phyloP scores from a whole-genome alignment of 1,139 yeast species.

The Pichia sp. region DNA sequence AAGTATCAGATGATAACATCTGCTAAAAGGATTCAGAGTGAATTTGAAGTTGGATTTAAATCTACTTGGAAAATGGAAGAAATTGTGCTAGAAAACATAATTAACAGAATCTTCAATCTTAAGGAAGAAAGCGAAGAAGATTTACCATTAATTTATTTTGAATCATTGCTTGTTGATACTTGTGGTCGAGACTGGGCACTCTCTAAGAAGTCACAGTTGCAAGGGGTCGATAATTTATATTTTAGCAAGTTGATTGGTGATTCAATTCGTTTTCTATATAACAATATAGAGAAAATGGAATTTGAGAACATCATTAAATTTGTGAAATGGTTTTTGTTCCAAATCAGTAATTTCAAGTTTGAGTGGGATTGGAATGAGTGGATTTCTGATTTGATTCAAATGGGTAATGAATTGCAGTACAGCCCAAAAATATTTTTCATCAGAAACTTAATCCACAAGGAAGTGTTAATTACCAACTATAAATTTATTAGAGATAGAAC shows the following conservation, averaged over 20 bases:
- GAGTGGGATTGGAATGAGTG: conserved; percentile 99
- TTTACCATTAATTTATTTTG: conserved; percentile 73
- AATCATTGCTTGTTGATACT: conserved; percentile 80
- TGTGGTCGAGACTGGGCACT: conserved; percentile 46
- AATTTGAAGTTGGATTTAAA: conserved; percentile 31
- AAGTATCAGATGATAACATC: conserved; percentile 24
- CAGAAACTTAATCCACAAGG: conserved; percentile 73
- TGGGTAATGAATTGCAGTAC: conserved; percentile 31
- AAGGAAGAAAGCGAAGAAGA: conserved; percentile 59
- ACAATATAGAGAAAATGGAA: conserved; percentile 59
- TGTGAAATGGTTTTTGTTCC: conserved; percentile 90
- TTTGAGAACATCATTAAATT: conserved; percentile 67
- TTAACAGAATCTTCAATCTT: conserved; percentile 70
- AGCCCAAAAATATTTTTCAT: conserved; percentile 76
- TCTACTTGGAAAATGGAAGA: conserved; percentile 92
- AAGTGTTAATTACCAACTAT: conserved; percentile 65
- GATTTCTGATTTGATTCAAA: conserved; percentile 46
- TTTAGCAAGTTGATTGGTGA: conserved; percentile 95
- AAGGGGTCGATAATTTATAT: conserved; percentile 46
- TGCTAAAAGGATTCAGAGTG: conserved; percentile 26
- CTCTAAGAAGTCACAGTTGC: conserved; percentile 12
- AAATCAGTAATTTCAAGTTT: conserved; percentile 87
- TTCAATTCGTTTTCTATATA: conserved; percentile 78
- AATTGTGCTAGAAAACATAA: conserved; percentile 73
- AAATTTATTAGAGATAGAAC: conserved; percentile 60